Evolutionary conservation across 768 basidiomycete species (phyloP).

Genomic region (Gymnopilus dilepis): DNA sequence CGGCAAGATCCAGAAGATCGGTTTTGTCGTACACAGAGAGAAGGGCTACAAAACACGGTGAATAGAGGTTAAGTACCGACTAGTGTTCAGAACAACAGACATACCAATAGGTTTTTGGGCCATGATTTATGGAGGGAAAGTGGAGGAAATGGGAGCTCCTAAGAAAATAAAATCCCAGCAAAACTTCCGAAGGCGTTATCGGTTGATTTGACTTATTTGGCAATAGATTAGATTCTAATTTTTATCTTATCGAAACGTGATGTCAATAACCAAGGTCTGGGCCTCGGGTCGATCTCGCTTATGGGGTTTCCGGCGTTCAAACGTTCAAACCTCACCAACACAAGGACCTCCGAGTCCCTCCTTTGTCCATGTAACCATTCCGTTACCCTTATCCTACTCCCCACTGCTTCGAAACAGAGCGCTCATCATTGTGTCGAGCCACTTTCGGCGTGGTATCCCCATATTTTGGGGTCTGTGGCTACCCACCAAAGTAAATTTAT

Average conservation of each 20-base stretch:
- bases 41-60: conserved; percentile 57
- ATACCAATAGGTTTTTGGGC: conserved; percentile 35
- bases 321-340: no score
- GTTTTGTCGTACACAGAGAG: conserved; percentile 98
- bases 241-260: no score
- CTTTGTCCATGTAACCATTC: no score
- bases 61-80: background rate
- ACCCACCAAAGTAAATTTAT: no score
- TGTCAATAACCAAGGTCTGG: no score
- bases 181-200: background rate
- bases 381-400: background rate
- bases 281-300: no score
- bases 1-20: conserved; percentile 85
- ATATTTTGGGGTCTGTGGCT: no score
- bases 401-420: no score
- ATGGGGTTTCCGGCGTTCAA: no score
- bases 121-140: conserved; percentile 22
- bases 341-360: no score
- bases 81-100: background rate
- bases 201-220: background rate
- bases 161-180: conserved; percentile 2
- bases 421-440: no score
- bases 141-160: background rate
- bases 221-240: background rate
- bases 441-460: no score